A percentile compares a stretch with the other conserved stretches of the same genome.
Evolutionary conservation across 2,329 filamentous ascomycete genomes (phyloP).

Genomic region (Ceratocystis ficicola): DNA sequence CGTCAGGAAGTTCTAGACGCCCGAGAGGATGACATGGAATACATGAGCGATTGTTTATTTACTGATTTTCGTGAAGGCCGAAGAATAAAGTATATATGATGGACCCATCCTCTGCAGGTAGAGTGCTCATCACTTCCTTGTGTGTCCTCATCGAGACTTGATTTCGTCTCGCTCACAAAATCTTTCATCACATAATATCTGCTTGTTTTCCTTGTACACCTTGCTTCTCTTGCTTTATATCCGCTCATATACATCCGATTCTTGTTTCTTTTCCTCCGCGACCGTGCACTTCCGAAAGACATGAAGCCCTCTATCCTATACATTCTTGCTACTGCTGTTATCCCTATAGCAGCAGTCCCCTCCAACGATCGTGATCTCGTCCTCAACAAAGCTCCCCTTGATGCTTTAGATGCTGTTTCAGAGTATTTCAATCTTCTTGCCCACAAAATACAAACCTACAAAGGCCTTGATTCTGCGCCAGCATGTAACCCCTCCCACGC

Average conservation of each 20-base stretch:
- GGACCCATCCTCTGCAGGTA: neutral
- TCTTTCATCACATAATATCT: constrained; percentile 5
- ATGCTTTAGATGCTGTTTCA: constrained; percentile 38
- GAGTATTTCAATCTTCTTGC: constrained; percentile 51
- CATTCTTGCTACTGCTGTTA: constrained; percentile 25
- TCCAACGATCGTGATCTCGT: constrained; percentile 37
- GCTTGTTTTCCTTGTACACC: neutral
- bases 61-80: neutral
- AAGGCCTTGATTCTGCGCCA: constrained; percentile 33
- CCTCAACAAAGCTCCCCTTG: constrained; percentile 30
- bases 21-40: neutral
- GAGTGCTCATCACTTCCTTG: neutral
- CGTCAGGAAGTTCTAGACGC: constrained; percentile 2
- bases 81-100: constrained; percentile 9
- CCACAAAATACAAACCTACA: constrained; percentile 40
- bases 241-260: neutral
- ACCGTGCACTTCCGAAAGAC: neutral
- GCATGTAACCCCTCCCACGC: constrained; percentile 45
- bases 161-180: neutral
- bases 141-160: neutral
- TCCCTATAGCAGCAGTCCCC: constrained; percentile 36
- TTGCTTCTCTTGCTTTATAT: neutral
- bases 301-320: constrained; percentile 33
- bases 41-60: neutral
- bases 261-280: neutral